Base-by-base conservation (phyloP, 2,329 filamentous ascomycete genomes). In the Colletotrichum costaricense region DNA sequence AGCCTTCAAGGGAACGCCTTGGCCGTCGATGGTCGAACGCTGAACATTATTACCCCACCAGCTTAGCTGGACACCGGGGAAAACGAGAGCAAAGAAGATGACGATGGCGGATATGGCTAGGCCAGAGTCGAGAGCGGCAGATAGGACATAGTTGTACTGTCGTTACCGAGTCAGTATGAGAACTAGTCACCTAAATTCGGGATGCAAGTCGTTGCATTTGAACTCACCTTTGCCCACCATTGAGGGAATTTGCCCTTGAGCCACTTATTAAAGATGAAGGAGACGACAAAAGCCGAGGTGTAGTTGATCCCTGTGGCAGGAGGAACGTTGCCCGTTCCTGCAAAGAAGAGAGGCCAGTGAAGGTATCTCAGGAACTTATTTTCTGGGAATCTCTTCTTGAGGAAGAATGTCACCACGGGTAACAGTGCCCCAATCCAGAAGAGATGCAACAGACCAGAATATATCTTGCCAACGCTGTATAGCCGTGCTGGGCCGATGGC, bases 401-500 rank as follows among this genome's bases (percentile, higher is more conserved):
- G 60, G 12, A 73, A 73, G 26, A 73, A 73, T 3, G 70, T 73
- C 14, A 73, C 57, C 5, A 73, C 22, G 2, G 70, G 70, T 11
- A 73, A 16, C 5, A 73, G 12, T 1, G 70, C 70, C 28, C 70
- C 87, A 26, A 88, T 85, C 84, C 85, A 88, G 80, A 88, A 88
- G 76, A 88, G 87, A 74, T 88, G 85, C 22, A 88, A 77, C 26
- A 88, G 78, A 1, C 80, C 77, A 3, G 82, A 84, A 76, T 88
- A 88, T 55, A 88, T 86, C 62, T 81, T 80, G 5, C 86, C 86
- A 16, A 79, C 79, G 5, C 82, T 84, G 78, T 87, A 88, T 2
- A 88, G 80, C 16, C 87, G 82, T 1, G 80, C 79, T 0, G 88
- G 88, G 1, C 88, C 88, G 19, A 89, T 84, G n/a, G 84, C 82